A percentile compares a stretch with the other conserved stretches of the same genome.
phyloP scores from a whole-genome alignment of 352 stramenopile species.

The Globisporangium ultimum region DNA sequence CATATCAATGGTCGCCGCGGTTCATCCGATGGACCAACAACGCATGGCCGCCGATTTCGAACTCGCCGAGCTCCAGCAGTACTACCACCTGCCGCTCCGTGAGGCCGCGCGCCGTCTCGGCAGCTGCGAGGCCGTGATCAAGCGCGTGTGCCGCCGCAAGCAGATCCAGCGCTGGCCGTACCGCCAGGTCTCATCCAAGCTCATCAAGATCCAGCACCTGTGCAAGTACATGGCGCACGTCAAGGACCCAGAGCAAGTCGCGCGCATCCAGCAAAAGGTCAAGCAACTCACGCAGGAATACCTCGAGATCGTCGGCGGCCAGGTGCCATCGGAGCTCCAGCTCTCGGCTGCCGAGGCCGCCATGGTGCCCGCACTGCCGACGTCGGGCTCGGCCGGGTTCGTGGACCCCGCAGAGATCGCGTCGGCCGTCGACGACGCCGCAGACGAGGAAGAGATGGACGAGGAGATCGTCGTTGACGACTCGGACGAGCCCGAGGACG shows the following conservation, averaged over 20 bases:
- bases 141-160: conserved; percentile 75
- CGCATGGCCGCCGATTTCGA: conserved; percentile 71
- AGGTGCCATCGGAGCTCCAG: conserved; percentile 72
- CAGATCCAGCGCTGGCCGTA: conserved; percentile 84
- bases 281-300: conserved; percentile 81
- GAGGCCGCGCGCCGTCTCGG: conserved; percentile 70
- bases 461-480: conserved; percentile 37
- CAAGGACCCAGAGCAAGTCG: conserved; percentile 59
- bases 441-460: conserved; percentile 43
- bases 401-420: conserved; percentile 56
- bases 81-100: conserved; percentile 81
- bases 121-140: conserved; percentile 79
- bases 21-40: conserved; percentile 15
- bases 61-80: conserved; percentile 77
- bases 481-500: conserved; percentile 22
- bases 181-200: conserved; percentile 80
- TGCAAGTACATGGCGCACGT: conserved; percentile 85
- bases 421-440: conserved; percentile 34
- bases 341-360: conserved; percentile 50
- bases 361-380: conserved; percentile 42
- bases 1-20: conserved; percentile 6
- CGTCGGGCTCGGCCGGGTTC: conserved; percentile 30
- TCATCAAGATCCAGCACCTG: conserved; percentile 85
- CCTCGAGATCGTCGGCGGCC: conserved; percentile 66
- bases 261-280: conserved; percentile 76